Conservation (phyloP, 2,329 filamentous ascomycete genomes). For the Ophiostoma tasmaniense region DNA sequence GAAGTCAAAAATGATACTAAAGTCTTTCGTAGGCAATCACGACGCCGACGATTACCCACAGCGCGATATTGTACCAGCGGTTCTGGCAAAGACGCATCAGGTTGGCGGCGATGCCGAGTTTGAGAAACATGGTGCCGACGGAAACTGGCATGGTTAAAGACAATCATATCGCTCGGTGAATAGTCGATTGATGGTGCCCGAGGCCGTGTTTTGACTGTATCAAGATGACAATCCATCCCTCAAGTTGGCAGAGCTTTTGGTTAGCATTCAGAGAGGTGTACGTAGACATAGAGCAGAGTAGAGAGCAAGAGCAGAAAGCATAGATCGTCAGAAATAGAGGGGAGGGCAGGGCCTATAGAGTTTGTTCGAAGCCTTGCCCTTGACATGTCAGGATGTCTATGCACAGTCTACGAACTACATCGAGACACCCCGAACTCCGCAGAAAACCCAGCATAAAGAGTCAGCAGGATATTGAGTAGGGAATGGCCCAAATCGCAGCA, state of each 20-base stretch:
- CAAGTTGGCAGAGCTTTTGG: conserved; percentile 25
- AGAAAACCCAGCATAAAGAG: too few species aligned
- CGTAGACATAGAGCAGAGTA: too few species aligned
- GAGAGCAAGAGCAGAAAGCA: neutral
- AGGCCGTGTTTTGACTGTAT: conserved; percentile 37
- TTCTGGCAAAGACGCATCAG: conserved; percentile 22
- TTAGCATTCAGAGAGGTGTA: too few species aligned
- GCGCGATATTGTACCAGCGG: conserved; percentile 23
- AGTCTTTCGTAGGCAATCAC: conserved; percentile 20
- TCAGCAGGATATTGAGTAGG: too few species aligned
- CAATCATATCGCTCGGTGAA: conserved; percentile 28
- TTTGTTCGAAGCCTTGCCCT: neutral
- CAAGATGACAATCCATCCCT: conserved; percentile 31
- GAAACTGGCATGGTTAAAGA: conserved; percentile 35
- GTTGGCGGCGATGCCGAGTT: conserved; percentile 22
- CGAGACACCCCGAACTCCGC: too few species aligned
- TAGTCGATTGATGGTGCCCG: conserved; percentile 35
- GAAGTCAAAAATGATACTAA: too few species aligned
- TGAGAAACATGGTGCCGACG: conserved; percentile 20
- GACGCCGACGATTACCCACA: conserved; percentile 24
- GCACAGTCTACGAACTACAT: too few species aligned
- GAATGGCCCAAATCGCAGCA: too few species aligned
- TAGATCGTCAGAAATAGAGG: neutral
- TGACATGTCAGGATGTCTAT: too few species aligned
- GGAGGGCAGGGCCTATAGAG: neutral